These are phyloP conservation scores for Lasiodiplodia hormozganensis DNA, from an alignment of 2,329 filamentous ascomycete genomes.

Conservation along the genomic window DNA sequence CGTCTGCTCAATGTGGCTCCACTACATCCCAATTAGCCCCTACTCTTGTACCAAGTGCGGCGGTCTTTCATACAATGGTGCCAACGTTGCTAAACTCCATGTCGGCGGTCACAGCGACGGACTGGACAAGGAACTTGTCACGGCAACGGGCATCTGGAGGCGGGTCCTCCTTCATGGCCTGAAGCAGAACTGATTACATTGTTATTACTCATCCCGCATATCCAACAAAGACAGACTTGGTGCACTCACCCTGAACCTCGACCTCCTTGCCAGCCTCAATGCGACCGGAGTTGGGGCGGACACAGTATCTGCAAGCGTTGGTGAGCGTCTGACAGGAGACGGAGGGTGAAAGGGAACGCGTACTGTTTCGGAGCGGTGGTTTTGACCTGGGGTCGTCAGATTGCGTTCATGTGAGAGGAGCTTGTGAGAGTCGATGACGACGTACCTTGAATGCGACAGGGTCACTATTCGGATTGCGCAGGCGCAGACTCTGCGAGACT, in stretches of 20 bases:
- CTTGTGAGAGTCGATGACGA: constrained; percentile 21
- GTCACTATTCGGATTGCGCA: constrained; percentile 64
- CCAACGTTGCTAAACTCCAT: constrained; percentile 83
- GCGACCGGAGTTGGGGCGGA: constrained; percentile 94
- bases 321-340: constrained; percentile 6
- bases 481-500: constrained; percentile 66
- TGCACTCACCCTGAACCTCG: constrained; percentile 80
- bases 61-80: constrained; percentile 71
- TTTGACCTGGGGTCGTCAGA: constrained; percentile 74
- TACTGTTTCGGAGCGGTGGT: constrained; percentile 99
- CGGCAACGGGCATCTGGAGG: constrained; percentile 85
- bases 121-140: constrained; percentile 98
- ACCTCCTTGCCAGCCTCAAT: constrained; percentile 90
- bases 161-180: constrained; percentile 97
- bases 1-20: constrained; percentile 74
- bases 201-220: background rate
- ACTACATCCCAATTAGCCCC: constrained; percentile 58
- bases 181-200: constrained; percentile 75
- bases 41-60: constrained; percentile 30
- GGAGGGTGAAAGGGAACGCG: constrained; percentile 43
- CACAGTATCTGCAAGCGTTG: constrained; percentile 78
- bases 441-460: constrained; percentile 70
- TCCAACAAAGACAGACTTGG: background rate
- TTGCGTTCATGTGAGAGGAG: constrained; percentile 1
- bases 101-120: constrained; percentile 80